Conservation (phyloP, 768 basidiomycete species). For the Candolleomyces aberdarensis region DNA sequence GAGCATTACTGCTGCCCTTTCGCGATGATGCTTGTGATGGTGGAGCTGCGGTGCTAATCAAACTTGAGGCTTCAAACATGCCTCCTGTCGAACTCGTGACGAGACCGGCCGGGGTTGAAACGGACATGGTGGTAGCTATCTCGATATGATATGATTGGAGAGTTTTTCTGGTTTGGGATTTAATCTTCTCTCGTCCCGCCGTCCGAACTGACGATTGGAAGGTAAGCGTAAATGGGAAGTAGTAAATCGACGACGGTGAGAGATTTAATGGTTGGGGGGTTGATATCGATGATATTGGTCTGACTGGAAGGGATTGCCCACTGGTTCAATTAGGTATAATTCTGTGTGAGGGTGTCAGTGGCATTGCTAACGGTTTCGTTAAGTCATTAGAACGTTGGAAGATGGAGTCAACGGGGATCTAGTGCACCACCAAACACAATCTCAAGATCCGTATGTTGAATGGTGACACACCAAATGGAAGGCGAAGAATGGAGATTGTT, state of each 20-base stretch:
- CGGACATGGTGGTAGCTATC: background rate
- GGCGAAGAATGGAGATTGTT: background rate
- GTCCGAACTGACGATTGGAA: background rate
- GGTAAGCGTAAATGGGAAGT: background rate
- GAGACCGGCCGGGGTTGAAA: slow-evolving; percentile 6
- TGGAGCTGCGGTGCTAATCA: slow-evolving; percentile 2
- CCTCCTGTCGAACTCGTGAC: slow-evolving; percentile 9
- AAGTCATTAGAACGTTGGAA: background rate
- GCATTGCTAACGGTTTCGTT: background rate
- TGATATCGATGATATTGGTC: slow-evolving; percentile 1
- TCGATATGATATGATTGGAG: background rate
- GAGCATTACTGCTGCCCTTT: slow-evolving; percentile 7
- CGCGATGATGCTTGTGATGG: slow-evolving; percentile 6
- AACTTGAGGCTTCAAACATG: background rate
- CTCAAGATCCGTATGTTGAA: background rate
- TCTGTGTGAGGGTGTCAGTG: slow-evolving; percentile 7
- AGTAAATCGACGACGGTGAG: background rate
- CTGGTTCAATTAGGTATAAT: slow-evolving; percentile 9
- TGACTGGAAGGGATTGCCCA: background rate
- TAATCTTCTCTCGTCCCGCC: background rate
- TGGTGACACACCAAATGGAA: background rate
- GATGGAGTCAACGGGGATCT: background rate
- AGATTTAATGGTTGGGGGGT: background rate
- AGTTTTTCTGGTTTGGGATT: background rate
- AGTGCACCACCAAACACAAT: background rate